Base-by-base conservation (phyloP, 495 filamentous ascomycete species). In the Penicillium malachiteum region DNA sequence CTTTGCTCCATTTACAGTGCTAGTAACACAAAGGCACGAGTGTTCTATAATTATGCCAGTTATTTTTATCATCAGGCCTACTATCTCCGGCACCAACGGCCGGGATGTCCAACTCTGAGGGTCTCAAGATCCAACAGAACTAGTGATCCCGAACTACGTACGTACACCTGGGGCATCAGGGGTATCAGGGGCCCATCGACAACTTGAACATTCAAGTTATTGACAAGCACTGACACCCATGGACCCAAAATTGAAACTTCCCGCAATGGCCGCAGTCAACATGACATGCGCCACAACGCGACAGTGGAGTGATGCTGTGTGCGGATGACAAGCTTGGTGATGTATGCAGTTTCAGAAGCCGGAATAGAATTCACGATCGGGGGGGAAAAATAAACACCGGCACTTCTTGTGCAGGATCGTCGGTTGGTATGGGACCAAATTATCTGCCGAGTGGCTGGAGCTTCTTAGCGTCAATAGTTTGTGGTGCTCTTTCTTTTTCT, bases 401-500 rank as follows among this genome's bases (percentile, higher is more conserved):
- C 13, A 39, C 11, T 26, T 11, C 17, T 18, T 31, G 48, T 50
- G 48, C 48, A 34, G 48, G 50, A 52, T 52, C 50, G 30, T 35
- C 48, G 21, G 1, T 26, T 26, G 21, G 21, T 10, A 49, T 49
- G 48, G 48, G 48, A 31, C 37, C 46, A 5, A 34, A 14, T 12
- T 21, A 30, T 11, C 12, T 46, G 16, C 17, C 48, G 33, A 38
- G 16, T 12, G 48, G 55, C 52, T 55, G 48, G 52, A 53, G 34
- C 16, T 34, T 47, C 50, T 53, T 35, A 39, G 49, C 48, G 57
- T 52, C 58, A 58, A 56, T 55, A 52, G 49, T 48, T 26, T 21
- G 13, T 9, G 9, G 33, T 11, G 31, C 26, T 4, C 40, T 26
- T 5, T 46, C n/a, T n/a, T 21, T 46, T 54, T 52, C 31, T 39